Percentiles rank a stretch among this genome's conserved stretches.
These are phyloP conservation scores for Trichophyton rubrum DNA, from an alignment of 2,329 filamentous ascomycete genomes.

Conservation along the genomic window DNA sequence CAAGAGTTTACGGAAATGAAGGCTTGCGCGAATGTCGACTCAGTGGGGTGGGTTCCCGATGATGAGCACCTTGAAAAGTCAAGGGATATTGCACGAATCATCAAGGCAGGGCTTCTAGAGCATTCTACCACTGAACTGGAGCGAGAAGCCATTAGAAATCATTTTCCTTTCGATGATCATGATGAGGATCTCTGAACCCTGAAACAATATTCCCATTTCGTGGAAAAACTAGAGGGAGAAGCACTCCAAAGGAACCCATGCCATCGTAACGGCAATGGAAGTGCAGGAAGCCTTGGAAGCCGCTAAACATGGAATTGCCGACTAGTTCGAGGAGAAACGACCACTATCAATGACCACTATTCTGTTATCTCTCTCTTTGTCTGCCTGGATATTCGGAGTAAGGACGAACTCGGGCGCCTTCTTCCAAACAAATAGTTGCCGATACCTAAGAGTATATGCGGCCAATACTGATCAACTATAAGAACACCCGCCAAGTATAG, in stretches of 20 bases:
- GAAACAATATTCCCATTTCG: too few species aligned
- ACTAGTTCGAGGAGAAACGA: too few species aligned
- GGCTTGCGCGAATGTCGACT: conserved; percentile 17
- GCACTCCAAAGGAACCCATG: too few species aligned
- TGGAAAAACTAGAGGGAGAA: too few species aligned
- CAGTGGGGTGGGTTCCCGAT: conserved; percentile 19
- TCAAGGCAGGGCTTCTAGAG: conserved; percentile 16
- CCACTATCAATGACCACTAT: too few species aligned
- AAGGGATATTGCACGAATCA: conserved; percentile 9
- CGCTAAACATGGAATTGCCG: too few species aligned
- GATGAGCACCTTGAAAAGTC: conserved; percentile 17
- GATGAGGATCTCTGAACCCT: not conserved
- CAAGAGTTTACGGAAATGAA: conserved; percentile 17
- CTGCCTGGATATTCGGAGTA: too few species aligned
- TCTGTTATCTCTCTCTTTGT: too few species aligned
- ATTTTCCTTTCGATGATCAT: not conserved
- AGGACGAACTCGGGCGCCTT: not conserved
- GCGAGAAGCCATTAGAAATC: conserved; percentile 8
- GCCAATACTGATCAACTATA: not conserved
- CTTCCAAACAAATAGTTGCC: not conserved
- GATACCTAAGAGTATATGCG: not conserved
- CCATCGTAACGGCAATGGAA: too few species aligned
- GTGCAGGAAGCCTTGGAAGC: too few species aligned
- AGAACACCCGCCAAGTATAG: not conserved
- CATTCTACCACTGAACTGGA: conserved; percentile 6